phyloP scores from a whole-genome alignment of 805 yeast species.

The Hanseniaspora jakobsenii region DNA sequence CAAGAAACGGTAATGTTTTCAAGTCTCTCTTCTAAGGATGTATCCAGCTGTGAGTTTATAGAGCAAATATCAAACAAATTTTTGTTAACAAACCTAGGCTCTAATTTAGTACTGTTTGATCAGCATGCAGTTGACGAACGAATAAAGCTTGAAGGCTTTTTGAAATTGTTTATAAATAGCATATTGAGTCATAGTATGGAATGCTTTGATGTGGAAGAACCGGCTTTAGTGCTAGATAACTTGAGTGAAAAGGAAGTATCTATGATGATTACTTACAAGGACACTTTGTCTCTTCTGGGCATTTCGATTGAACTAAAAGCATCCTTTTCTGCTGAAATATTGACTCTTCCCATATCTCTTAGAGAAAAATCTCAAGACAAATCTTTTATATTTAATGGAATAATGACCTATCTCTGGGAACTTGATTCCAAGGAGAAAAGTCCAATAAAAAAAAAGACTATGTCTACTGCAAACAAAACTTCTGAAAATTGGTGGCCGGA shows the following conservation, averaged over 20 bases:
- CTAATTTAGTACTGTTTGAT: slow-evolving; percentile 39
- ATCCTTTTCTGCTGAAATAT: slow-evolving; percentile 20
- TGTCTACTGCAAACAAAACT: not conserved
- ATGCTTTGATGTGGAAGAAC: not conserved
- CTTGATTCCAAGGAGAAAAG: slow-evolving; percentile 28
- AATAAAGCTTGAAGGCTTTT: slow-evolving; percentile 42
- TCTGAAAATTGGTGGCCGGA: slow-evolving; percentile 31
- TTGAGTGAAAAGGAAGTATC: too few species aligned
- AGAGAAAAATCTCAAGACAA: slow-evolving; percentile 36
- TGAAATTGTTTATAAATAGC: slow-evolving; percentile 29
- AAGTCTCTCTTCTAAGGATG: slow-evolving; percentile 15
- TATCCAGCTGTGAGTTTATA: slow-evolving; percentile 29
- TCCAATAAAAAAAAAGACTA: slow-evolving; percentile 18
- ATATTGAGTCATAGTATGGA: not conserved
- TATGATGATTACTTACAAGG: too few species aligned
- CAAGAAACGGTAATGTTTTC: not conserved
- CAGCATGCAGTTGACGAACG: slow-evolving; percentile 86
- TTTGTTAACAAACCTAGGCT: slow-evolving; percentile 34
- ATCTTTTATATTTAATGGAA: slow-evolving; percentile 28
- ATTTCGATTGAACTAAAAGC: too few species aligned
- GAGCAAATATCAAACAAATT: slow-evolving; percentile 56
- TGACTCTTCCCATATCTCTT: slow-evolving; percentile 20
- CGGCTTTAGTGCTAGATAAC: too few species aligned
- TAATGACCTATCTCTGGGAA: slow-evolving; percentile 38
- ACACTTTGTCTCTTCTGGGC: too few species aligned